phyloP scores from a whole-genome alignment of 2,329 filamentous ascomycete genomes.

The Neobulgaria alba region DNA sequence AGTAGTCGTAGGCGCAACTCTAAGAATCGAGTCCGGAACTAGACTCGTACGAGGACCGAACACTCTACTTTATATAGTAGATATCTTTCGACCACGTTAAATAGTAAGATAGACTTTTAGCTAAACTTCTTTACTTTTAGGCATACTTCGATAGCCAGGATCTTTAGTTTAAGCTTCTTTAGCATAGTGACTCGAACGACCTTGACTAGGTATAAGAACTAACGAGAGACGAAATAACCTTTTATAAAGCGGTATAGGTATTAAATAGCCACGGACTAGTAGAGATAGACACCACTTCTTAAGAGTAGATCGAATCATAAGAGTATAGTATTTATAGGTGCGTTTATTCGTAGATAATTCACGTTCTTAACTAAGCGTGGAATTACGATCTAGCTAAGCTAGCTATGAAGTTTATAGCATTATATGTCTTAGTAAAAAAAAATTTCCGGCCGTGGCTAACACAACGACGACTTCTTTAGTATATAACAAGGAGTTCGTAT shows the following conservation, averaged over 20 bases:
- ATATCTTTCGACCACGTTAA: conserved; percentile 6
- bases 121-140: conserved; percentile 4
- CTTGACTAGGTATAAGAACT: conserved; percentile 6
- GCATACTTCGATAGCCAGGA: conserved; percentile 8
- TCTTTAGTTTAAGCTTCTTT: conserved; percentile 10
- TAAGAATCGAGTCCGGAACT: conserved; percentile 3
- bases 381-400: conserved; percentile 5
- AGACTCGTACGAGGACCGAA: conserved; percentile 8
- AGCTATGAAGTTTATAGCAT: conserved; percentile 5
- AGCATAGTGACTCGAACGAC: background rate
- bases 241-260: conserved; percentile 2
- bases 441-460: conserved; percentile 2
- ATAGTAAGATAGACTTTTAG: conserved; percentile 3
- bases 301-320: conserved; percentile 4
- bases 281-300: conserved; percentile 2
- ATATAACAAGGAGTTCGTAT: conserved; percentile 5
- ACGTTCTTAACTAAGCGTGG: conserved; percentile 7
- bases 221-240: conserved; percentile 7
- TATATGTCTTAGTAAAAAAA: conserved; percentile 2
- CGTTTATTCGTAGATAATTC: conserved; percentile 6
- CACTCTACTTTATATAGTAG: conserved; percentile 7
- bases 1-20: conserved; percentile 5
- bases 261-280: conserved; percentile 5
- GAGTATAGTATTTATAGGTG: conserved; percentile 8
- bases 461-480: conserved; percentile 7